Conservation (phyloP, 2,329 filamentous ascomycete species). For the Aspergillus melleus region DNA sequence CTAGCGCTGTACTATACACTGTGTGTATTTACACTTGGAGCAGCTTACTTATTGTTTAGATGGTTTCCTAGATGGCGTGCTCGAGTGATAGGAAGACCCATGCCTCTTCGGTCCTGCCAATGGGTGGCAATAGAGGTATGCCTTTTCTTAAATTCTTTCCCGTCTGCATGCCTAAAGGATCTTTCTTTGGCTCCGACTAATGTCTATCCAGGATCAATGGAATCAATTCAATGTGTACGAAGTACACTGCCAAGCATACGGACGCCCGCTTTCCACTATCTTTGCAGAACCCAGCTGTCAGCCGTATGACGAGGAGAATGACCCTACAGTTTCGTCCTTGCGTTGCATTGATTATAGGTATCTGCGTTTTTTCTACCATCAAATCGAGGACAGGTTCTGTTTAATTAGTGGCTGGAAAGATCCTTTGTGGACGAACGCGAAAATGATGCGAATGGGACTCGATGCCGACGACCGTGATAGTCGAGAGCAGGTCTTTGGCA, state of each 20-base stretch:
- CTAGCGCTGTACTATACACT: constrained; percentile 67
- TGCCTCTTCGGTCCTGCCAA: constrained; percentile 70
- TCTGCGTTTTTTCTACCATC: constrained; percentile 88
- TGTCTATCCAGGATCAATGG: constrained; percentile 75
- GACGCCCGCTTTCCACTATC: constrained; percentile 63
- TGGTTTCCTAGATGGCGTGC: constrained; percentile 92
- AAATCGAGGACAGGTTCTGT: constrained; percentile 82
- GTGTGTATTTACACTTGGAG: constrained; percentile 70
- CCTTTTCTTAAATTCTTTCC: constrained; percentile 5
- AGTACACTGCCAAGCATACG: constrained; percentile 61
- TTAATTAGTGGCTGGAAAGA: constrained; percentile 92
- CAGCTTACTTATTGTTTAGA: constrained; percentile 80
- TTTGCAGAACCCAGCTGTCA: constrained; percentile 54
- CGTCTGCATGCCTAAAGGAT: not conserved
- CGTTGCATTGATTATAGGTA: constrained; percentile 89
- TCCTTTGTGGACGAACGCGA: constrained; percentile 78
- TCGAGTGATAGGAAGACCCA: constrained; percentile 67
- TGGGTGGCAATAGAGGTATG: constrained; percentile 89
- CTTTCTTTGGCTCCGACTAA: constrained; percentile 25
- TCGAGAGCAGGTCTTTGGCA: constrained; percentile 82
- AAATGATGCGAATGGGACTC: constrained; percentile 72
- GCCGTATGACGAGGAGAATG: constrained; percentile 65
- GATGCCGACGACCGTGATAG: constrained; percentile 84
- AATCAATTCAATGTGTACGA: constrained; percentile 80
- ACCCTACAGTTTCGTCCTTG: constrained; percentile 73